Conservation (phyloP, 768 basidiomycete genomes). For the Mycena crocata region DNA sequence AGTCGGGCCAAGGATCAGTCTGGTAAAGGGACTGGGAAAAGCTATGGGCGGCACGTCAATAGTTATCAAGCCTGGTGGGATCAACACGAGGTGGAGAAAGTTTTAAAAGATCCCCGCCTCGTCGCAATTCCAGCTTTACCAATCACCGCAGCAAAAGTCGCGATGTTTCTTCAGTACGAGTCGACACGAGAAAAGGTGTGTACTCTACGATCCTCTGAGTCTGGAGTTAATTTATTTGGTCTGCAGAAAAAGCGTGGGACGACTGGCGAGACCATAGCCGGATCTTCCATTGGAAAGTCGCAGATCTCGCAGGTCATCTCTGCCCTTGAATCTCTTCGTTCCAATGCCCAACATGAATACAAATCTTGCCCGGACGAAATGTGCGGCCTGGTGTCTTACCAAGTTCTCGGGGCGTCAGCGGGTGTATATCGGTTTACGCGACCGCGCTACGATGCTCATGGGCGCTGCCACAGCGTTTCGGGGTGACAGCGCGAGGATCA, state of each 20-base stretch:
- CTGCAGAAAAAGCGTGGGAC: neutral
- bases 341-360: neutral
- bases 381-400: conserved; percentile 1
- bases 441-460: neutral
- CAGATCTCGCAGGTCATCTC: neutral
- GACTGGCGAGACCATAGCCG: neutral
- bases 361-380: neutral
- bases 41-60: no score
- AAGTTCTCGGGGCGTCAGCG: neutral
- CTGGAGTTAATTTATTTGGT: neutral
- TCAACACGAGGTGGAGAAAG: neutral
- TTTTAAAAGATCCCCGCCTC: neutral
- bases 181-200: no score
- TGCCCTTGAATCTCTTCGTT: neutral
- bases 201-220: no score
- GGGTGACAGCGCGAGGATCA: neutral
- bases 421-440: neutral
- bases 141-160: neutral
- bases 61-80: neutral
- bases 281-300: neutral
- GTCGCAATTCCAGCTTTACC: neutral
- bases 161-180: conserved; percentile 7
- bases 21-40: no score
- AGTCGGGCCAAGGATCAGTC: neutral
- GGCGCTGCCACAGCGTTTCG: neutral